Evolutionary conservation across 495 filamentous ascomycete genomes (phyloP).

Genomic region (Baudoinia panamericana): DNA sequence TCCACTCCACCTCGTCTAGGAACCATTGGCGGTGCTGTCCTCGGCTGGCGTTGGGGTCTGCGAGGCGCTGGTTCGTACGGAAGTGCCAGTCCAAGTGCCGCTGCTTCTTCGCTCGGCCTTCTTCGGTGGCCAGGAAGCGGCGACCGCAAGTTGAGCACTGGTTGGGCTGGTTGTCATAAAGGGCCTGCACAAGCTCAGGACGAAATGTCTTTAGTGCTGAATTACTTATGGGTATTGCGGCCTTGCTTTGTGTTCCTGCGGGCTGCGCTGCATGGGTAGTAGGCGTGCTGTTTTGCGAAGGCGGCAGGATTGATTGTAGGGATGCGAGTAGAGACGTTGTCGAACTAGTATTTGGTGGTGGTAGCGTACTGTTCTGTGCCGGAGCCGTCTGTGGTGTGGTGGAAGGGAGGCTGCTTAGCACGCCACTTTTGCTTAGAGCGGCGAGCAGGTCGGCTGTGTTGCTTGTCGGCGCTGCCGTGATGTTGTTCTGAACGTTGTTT

Average conservation of each 20-base stretch:
- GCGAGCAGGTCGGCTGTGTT: slow-evolving; percentile 17
- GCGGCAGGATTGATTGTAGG: slow-evolving; percentile 15
- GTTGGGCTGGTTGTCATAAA: slow-evolving; percentile 69
- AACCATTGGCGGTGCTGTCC: slow-evolving; percentile 88
- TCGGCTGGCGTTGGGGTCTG: slow-evolving; percentile 56
- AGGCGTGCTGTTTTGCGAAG: slow-evolving; percentile 18
- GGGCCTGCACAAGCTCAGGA: slow-evolving; percentile 51
- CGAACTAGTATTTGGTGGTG: slow-evolving; percentile 3
- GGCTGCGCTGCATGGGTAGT: slow-evolving; percentile 4
- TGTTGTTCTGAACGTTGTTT: slow-evolving; percentile 13
- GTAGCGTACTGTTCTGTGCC: background rate
- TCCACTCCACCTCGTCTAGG: slow-evolving; percentile 60
- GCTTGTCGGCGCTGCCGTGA: slow-evolving; percentile 7
- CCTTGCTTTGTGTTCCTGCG: background rate
- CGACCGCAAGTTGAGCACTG: slow-evolving; percentile 85
- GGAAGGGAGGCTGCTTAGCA: background rate
- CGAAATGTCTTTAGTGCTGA: slow-evolving; percentile 70
- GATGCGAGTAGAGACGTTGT: slow-evolving; percentile 9
- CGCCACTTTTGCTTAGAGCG: slow-evolving; percentile 11
- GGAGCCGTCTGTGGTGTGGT: background rate
- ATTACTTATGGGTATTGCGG: slow-evolving; percentile 12
- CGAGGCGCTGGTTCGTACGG: slow-evolving; percentile 75
- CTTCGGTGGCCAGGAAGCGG: slow-evolving; percentile 62
- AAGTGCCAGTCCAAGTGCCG: slow-evolving; percentile 98
- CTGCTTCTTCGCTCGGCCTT: slow-evolving; percentile 74